A percentile compares a stretch with the other conserved stretches of the same genome.
phyloP scores from a whole-genome alignment of 108 stramenopile genomes.

The Skeletonema grethae region DNA sequence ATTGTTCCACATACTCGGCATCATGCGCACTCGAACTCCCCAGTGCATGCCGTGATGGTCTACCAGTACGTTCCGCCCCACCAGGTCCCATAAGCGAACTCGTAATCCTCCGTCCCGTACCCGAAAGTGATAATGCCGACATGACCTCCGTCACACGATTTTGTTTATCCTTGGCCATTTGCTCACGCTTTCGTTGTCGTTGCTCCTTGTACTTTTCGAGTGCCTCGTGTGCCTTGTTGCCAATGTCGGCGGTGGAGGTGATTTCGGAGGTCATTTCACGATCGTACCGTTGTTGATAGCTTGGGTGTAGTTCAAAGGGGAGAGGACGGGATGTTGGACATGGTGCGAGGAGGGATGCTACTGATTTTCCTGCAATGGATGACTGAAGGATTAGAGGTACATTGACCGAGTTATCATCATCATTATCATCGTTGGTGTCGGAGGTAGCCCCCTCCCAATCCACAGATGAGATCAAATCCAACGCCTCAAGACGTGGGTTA shows the following conservation, averaged over 20 bases:
- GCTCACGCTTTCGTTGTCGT: constrained; percentile 73
- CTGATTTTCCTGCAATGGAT: constrained; percentile 76
- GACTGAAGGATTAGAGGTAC: constrained; percentile 81
- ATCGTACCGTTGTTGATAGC: constrained; percentile 70
- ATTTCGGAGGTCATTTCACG: constrained; percentile 45
- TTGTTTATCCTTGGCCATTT: constrained; percentile 89
- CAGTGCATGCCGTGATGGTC: constrained; percentile 62
- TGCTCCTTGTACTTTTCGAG: constrained; percentile 69
- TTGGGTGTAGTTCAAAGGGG: constrained; percentile 62
- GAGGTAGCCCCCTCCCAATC: constrained; percentile 65
- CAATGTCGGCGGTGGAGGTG: constrained; percentile 63
- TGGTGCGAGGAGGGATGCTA: constrained; percentile 62
- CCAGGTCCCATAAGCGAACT: constrained; percentile 89
- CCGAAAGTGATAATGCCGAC: constrained; percentile 62
- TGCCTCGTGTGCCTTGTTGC: constrained; percentile 48
- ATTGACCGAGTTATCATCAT: constrained; percentile 35
- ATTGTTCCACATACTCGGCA: constrained; percentile 83
- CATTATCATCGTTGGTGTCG: constrained; percentile 39
- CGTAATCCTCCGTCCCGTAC: constrained; percentile 85
- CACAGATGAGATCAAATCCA: constrained; percentile 60
- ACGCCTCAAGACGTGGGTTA: constrained; percentile 79
- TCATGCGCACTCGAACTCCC: constrained; percentile 65
- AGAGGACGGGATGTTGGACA: constrained; percentile 67
- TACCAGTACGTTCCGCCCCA: constrained; percentile 86
- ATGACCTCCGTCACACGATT: constrained; percentile 83